Evolutionary conservation across 2,329 filamentous ascomycete species (phyloP).

Genomic region (Xylariales sp.): DNA sequence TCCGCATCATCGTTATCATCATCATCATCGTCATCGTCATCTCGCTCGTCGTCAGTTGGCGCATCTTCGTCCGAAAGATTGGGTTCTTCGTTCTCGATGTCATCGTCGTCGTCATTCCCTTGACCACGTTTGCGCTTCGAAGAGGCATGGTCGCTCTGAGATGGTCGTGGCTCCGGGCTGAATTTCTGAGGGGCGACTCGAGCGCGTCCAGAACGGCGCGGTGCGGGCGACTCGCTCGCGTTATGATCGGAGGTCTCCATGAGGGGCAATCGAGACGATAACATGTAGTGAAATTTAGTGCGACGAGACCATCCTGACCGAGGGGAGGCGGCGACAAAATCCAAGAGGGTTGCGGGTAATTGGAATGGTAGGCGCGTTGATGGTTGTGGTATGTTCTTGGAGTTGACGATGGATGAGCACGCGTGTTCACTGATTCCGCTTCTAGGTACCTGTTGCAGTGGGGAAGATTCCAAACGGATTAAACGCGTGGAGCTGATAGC

Average conservation of each 20-base stretch:
- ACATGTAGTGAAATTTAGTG: slow-evolving; percentile 52
- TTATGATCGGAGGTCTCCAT: slow-evolving; percentile 68
- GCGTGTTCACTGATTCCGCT: slow-evolving; percentile 22
- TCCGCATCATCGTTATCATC: slow-evolving; percentile 57
- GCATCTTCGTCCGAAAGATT: slow-evolving; percentile 53
- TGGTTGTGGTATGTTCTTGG: slow-evolving; percentile 15
- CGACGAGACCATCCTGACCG: slow-evolving; percentile 44
- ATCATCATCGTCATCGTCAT: slow-evolving; percentile 53
- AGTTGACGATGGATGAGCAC: slow-evolving; percentile 19
- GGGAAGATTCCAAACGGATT: slow-evolving; percentile 37
- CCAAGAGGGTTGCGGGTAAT: slow-evolving; percentile 29
- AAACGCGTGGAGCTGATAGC: slow-evolving; percentile 25
- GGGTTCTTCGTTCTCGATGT: slow-evolving; percentile 58
- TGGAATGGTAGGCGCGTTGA: slow-evolving; percentile 34
- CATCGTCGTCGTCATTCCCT: slow-evolving; percentile 35
- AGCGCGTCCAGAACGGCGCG: slow-evolving; percentile 76
- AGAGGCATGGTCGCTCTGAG: slow-evolving; percentile 51
- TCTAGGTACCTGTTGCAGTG: slow-evolving; percentile 27
- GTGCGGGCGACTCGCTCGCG: slow-evolving; percentile 63
- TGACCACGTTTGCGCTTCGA: slow-evolving; percentile 68
- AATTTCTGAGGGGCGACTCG: slow-evolving; percentile 70
- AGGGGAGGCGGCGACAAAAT: slow-evolving; percentile 27
- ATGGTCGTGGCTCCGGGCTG: slow-evolving; percentile 59
- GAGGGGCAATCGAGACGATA: slow-evolving; percentile 57
- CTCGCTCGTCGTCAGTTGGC: slow-evolving; percentile 57